Base-by-base conservation (phyloP, 768 basidiomycete species). In the Tubosaeta sp. region DNA sequence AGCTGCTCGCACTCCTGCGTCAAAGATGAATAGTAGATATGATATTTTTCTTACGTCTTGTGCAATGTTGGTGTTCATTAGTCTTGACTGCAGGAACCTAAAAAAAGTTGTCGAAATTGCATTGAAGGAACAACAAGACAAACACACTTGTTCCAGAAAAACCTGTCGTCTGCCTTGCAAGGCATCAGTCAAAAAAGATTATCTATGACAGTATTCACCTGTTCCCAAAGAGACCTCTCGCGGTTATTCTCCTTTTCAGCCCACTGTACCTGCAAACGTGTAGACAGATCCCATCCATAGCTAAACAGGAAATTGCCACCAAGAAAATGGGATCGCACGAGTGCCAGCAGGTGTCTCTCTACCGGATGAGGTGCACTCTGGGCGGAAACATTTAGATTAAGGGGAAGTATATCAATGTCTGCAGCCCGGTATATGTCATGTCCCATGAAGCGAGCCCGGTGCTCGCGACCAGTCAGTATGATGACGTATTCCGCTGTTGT, bases 141-240 rank as follows among this genome's bases (percentile, higher is more conserved):
- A 21, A 22, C 45, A 16, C 6, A 64, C 81, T 83, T 89, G 70
- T 99, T 99, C 95, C 95, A 99, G 71, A 98, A 98, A 72, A 99
- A 99, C 55, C 94, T 80, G 63, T 96, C 93, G 57, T 99, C 96
- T 34, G 86, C 87, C 86, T 94, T 60, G 44, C 47, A 21, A 30
- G 18, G n/a, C 4, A n/a, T 69, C 34, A 62, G 48, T 22, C 49
- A 24, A 41, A 52, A 19, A 31, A 36, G 19, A 24, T 19, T 14
- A 16, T 48, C 32, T 13, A 44, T 40, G 21, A 40, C 44, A 31
- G 35, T 40, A 76, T 81, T 49, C 64, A 90, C 92, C 69, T 81
- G 76, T 72, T 91, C 82, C 88, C 87, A 94, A 42, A 89, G 72
- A 10, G 84, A 73, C 63, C 72, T 84, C 21, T 71, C 74, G 22